Percentiles rank a stretch among this genome's conserved stretches.
Evolutionary conservation across 305 asterid genomes (phyloP).

Genomic region (Solanum hybrid): DNA sequence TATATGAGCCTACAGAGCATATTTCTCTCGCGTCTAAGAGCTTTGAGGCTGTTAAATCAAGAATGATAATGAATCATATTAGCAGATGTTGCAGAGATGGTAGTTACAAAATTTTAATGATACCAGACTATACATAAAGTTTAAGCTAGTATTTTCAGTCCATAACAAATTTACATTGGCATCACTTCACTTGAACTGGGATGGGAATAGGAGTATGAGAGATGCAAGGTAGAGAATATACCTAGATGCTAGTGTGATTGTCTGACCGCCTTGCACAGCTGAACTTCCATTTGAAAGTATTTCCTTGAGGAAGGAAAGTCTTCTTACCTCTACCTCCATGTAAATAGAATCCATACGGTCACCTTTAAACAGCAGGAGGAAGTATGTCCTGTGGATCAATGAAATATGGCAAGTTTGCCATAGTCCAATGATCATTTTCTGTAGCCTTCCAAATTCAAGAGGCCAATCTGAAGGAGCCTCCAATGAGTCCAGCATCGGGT

Average conservation of each 20-base stretch:
- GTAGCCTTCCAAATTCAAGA: slow-evolving; percentile 54
- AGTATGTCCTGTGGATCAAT: slow-evolving; percentile 75
- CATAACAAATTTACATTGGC: not conserved
- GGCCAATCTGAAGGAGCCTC: slow-evolving; percentile 49
- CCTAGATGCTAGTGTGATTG: slow-evolving; percentile 65
- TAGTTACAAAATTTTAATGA: not conserved
- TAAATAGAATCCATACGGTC: slow-evolving; percentile 70
- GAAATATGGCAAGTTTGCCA: slow-evolving; percentile 80
- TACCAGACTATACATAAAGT: not conserved
- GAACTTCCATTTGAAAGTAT: slow-evolving; percentile 51
- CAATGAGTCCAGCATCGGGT: slow-evolving; percentile 26
- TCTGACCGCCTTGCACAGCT: slow-evolving; percentile 49
- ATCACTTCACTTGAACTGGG: not conserved
- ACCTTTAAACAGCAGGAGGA: slow-evolving; percentile 72
- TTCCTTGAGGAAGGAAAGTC: slow-evolving; percentile 60
- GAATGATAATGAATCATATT: not conserved
- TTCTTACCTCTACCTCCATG: slow-evolving; percentile 78
- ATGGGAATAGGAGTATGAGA: not conserved
- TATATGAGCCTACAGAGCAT: slow-evolving; percentile 50
- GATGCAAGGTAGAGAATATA: slow-evolving; percentile 17
- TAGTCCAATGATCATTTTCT: slow-evolving; percentile 47
- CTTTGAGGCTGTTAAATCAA: slow-evolving; percentile 48
- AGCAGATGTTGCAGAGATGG: not conserved
- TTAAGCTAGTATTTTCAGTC: not conserved
- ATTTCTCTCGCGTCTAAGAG: slow-evolving; percentile 59